A percentile compares a stretch with the other conserved stretches of the same genome.
Conservation (phyloP, 345 rosid genomes). For the sweet orange (Citrus sinensis) region DNA sequence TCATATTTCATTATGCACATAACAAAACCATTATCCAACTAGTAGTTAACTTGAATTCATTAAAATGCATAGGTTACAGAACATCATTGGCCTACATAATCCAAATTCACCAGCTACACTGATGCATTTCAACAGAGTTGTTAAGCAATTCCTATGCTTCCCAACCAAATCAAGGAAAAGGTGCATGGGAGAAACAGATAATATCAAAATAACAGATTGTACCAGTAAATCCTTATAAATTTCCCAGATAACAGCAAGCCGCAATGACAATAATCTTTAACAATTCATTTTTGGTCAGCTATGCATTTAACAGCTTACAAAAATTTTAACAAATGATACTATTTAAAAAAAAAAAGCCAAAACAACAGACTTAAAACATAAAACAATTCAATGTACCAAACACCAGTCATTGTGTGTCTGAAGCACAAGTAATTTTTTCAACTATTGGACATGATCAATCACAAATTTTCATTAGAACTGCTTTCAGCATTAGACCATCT, state of each 20-base stretch:
- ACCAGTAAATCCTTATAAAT: background rate
- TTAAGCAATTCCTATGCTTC: background rate
- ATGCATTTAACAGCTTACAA: background rate
- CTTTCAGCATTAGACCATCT: conserved; percentile 49
- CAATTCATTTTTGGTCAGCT: background rate
- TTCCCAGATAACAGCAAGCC: background rate
- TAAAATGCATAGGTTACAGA: background rate
- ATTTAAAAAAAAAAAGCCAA: background rate
- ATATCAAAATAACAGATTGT: background rate
- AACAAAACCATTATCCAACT: background rate
- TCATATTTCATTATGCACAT: background rate
- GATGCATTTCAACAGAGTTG: background rate
- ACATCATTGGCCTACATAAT: background rate
- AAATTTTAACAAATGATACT: background rate
- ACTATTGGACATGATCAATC: conserved; percentile 15
- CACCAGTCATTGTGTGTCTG: background rate
- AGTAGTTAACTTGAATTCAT: background rate
- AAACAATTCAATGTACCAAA: background rate
- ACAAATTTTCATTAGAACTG: conserved; percentile 31
- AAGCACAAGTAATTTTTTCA: conserved; percentile 13
- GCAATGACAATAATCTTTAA: background rate
- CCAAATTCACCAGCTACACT: background rate
- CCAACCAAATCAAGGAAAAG: background rate
- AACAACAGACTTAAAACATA: background rate
- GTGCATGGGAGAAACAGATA: background rate